Percentiles rank a stretch among this genome's conserved stretches.
Conservation (phyloP, 108 stramenopile genomes). For the Cyclotella cryptica region DNA sequence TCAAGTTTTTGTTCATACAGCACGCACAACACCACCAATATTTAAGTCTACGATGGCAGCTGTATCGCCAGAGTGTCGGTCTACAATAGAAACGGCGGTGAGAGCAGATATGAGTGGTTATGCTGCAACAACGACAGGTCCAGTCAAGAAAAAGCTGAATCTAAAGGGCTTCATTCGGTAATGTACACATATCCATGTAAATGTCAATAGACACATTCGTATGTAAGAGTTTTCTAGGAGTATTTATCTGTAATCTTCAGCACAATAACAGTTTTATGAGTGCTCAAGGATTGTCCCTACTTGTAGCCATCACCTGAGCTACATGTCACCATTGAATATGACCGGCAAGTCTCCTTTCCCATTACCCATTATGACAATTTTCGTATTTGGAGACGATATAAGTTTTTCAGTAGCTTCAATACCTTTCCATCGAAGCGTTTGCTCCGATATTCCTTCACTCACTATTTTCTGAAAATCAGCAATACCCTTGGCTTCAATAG, state of each 20-base stretch:
- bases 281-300: too few relatives aligned
- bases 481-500: conserved; percentile 62
- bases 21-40: conserved; percentile 65
- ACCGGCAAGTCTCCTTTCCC: conserved; percentile 51
- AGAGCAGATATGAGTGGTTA: conserved; percentile 91
- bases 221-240: neutral
- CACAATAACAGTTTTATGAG: too few relatives aligned
- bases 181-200: neutral
- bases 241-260: neutral
- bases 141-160: conserved; percentile 80
- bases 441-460: conserved; percentile 46
- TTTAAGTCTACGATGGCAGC: conserved; percentile 76
- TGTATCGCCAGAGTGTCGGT: conserved; percentile 61
- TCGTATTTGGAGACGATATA: conserved; percentile 50
- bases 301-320: neutral
- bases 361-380: conserved; percentile 63
- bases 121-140: conserved; percentile 43
- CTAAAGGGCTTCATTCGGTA: conserved; percentile 49
- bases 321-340: conserved; percentile 41
- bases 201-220: neutral
- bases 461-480: conserved; percentile 67
- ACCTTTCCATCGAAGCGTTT: conserved; percentile 58
- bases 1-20: conserved; percentile 74
- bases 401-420: conserved; percentile 65
- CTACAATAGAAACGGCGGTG: conserved; percentile 77